Evolutionary conservation across 139 green algal genomes (phyloP), one percentile per base, ranked within the genome.

Genomic region (Ettlia oleoabundans): DNA sequence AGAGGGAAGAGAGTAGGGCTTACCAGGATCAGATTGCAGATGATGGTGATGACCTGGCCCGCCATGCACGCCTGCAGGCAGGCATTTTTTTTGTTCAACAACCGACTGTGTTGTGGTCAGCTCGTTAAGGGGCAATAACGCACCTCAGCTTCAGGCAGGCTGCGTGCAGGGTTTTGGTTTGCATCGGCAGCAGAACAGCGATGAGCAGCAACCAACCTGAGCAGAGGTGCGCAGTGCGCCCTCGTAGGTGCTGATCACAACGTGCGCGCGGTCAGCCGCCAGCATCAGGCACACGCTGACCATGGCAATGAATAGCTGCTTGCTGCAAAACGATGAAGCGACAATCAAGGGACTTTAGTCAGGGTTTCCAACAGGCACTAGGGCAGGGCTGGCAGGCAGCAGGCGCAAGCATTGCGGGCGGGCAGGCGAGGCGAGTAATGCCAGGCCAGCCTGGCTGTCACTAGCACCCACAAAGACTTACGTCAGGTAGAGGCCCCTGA

Each of bases 1-100:
- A n/a, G n/a, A n/a, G n/a, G n/a, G n/a, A n/a, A n/a, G n/a, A n/a
- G n/a, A n/a, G n/a, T n/a, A n/a, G n/a, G n/a, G n/a, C n/a, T n/a
- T n/a, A n/a, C n/a, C 73, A 80, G 63, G 53, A 80, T 37, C 1
- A 80, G 53, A 52, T 80, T 80, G 73, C 73, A 80, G 26, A 68
- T 55, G 35, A 80, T 64, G 24, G 73, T 80, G 26, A 80, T 41
- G 37, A 80, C 73, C 26, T 52, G 70, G n/a, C n/a, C n/a, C n/a
- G n/a, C n/a, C n/a, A n/a, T n/a, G n/a, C n/a, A n/a, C n/a, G n/a
- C n/a, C n/a, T n/a, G n/a, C n/a, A n/a, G n/a, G n/a, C n/a, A n/a
- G n/a, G n/a, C n/a, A n/a, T n/a, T n/a, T n/a, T n/a, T n/a, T n/a
- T n/a, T n/a, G n/a, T 58, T 15, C 47, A 58, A 58, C 47, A 58